Base-by-base conservation (phyloP, 352 stramenopile genomes). In the Phytophthora sp. region DNA sequence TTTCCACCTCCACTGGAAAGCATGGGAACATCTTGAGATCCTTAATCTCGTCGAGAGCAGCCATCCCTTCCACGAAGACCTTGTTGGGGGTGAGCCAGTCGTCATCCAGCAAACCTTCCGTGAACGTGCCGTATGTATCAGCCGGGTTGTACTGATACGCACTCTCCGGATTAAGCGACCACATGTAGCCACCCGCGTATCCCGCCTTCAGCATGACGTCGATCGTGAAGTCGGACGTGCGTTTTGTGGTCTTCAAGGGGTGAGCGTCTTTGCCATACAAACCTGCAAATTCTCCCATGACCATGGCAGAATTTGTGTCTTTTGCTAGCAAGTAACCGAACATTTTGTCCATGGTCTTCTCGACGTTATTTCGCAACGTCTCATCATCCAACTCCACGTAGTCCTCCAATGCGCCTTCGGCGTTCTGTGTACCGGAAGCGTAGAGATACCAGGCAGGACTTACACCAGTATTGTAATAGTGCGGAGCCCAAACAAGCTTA, bases 401-500 rank as follows among this genome's bases (percentile, higher is more conserved):
- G 51, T 69, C 61, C 18, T 63, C 44, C 7, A 77, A 68, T 0
- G 54, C 61, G 7, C 57, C 70, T 39, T 72, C 57, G 0, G 67
- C 57, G 7, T 70, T 73, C 18, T 66, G 39, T 0, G 66, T 80
- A n/a, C 83, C 79, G 3, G 64, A 69, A 8, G 58, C 81, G 49
- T 91, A 91, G 7, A 91, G 62, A 41, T 91, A 91, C 77, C 61
- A 82, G 5, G 82, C 77, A 1, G 83, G 83, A 46, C 61, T 86
- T 20, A 91, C 80, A 35, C 67, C 83, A 18, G 83, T 88, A 69
- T 88, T 90, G 70, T 91, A 91, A 60, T 91, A 91, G 61, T 91
- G 83, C 12, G 83, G 83, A n/a, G 83, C 76, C 63, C 80, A 91
- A 20, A 91, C 80, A 0, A 91, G 58, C 51, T 91, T 91, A 66